Percentiles rank a stretch among this genome's conserved stretches.
phyloP scores from a whole-genome alignment of 192 early-diverging fungal species.

The Gigaspora rosea region DNA sequence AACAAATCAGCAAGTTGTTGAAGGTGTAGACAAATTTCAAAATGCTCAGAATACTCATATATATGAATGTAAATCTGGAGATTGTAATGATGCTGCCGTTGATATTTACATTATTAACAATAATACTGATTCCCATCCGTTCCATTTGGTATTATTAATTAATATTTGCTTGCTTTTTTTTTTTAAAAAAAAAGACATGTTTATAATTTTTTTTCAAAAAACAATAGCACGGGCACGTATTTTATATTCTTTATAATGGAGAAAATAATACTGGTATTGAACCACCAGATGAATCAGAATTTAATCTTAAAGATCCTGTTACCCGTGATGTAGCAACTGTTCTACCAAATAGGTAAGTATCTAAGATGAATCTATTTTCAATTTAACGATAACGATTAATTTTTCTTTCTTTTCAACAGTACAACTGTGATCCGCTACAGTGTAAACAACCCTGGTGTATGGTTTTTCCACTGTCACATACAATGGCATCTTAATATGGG shows the following conservation, averaged over 20 bases:
- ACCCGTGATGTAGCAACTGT: constrained; percentile 40
- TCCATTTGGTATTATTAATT: background rate
- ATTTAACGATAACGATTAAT: too few species aligned
- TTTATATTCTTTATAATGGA: constrained; percentile 41
- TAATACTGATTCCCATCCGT: background rate
- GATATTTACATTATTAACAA: too few species aligned
- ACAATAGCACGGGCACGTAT: constrained; percentile 39
- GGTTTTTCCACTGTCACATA: constrained; percentile 50
- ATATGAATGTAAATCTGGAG: too few species aligned
- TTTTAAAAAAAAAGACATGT: too few species aligned
- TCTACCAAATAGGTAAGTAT: constrained; percentile 34
- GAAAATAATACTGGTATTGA: constrained; percentile 25
- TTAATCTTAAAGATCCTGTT: constrained; percentile 35
- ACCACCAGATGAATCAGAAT: background rate
- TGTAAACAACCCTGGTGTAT: constrained; percentile 44
- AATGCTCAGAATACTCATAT: too few species aligned
- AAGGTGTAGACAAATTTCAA: too few species aligned
- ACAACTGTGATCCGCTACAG: background rate
- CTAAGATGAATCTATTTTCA: too few species aligned
- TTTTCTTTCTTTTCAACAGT: too few species aligned
- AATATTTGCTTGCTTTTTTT: background rate
- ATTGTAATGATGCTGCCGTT: too few species aligned
- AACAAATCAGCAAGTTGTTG: too few species aligned
- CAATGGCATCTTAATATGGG: constrained; percentile 50
- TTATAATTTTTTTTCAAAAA: too few species aligned